Conservation (phyloP, 306 rosid species). For the Rosa lucieae region DNA sequence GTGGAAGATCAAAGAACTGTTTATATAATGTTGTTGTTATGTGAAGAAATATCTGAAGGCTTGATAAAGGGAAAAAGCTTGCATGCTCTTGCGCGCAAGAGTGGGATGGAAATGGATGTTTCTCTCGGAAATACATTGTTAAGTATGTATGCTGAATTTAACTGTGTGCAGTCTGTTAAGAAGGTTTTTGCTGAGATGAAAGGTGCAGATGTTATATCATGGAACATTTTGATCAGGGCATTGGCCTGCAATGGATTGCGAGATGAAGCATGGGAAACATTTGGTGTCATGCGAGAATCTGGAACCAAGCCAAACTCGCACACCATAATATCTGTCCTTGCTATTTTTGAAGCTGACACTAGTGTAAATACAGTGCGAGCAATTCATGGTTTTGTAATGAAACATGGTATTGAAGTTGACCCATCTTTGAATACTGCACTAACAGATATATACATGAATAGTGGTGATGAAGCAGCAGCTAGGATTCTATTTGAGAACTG, state of each 20-base stretch:
- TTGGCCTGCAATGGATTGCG: constrained; percentile 33
- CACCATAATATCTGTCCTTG: constrained; percentile 43
- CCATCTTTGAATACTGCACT: constrained; percentile 44
- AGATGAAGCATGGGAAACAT: constrained; percentile 34
- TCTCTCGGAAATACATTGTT: constrained; percentile 42
- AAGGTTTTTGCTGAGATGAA: constrained; percentile 33
- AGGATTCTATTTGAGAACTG: constrained; percentile 35
- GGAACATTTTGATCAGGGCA: constrained; percentile 43
- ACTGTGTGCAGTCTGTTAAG: constrained; percentile 30
- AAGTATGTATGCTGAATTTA: constrained; percentile 32
- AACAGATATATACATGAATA: constrained; percentile 47
- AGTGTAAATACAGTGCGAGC: constrained; percentile 33
- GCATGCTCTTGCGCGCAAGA: constrained; percentile 37
- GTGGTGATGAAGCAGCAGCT: constrained; percentile 42
- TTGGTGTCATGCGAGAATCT: constrained; percentile 29
- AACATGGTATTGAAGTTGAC: constrained; percentile 37
- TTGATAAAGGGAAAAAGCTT: constrained; percentile 33
- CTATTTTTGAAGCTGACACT: constrained; percentile 30
- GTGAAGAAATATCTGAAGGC: constrained; percentile 28
- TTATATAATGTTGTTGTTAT: constrained; percentile 28
- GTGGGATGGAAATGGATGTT: constrained; percentile 34
- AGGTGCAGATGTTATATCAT: constrained; percentile 36
- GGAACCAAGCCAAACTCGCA: constrained; percentile 35
- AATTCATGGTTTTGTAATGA: constrained; percentile 41
- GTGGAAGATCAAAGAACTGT: constrained; percentile 42